Conservation (phyloP, 2,329 filamentous ascomycete genomes). For the Chalaropsis ovoidea region DNA sequence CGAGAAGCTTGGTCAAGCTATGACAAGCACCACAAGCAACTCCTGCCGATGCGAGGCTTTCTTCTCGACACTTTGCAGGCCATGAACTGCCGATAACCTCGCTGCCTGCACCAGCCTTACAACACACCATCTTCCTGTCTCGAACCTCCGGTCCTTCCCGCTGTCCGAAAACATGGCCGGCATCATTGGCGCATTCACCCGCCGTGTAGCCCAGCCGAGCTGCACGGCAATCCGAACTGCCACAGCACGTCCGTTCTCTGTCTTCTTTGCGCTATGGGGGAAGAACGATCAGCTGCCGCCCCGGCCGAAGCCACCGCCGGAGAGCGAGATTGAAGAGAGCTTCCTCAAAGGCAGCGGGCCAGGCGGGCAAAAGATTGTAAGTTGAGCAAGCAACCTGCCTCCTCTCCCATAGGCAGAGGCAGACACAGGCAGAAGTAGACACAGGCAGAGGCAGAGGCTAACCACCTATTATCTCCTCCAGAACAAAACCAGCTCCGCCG, state of each 20-base stretch:
- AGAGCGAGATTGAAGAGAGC: constrained; percentile 68
- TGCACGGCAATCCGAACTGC: constrained; percentile 26
- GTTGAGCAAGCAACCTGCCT: constrained; percentile 26
- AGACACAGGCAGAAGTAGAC: background rate
- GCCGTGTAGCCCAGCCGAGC: background rate
- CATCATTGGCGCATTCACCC: background rate
- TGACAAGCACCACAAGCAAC: background rate
- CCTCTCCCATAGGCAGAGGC: background rate
- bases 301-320: constrained; percentile 59
- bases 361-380: constrained; percentile 87
- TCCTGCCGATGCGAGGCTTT: background rate
- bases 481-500: constrained; percentile 96
- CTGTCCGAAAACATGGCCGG: background rate
- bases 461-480: constrained; percentile 29
- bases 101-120: background rate
- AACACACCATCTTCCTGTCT: background rate
- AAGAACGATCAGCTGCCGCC: constrained; percentile 59
- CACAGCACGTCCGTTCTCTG: background rate
- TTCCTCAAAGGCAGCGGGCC: constrained; percentile 89
- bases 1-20: background rate
- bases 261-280: background rate
- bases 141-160: background rate
- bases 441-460: background rate
- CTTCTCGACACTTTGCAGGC: background rate
- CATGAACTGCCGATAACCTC: background rate